These are phyloP conservation scores for Prunus salicina DNA, from an alignment of 306 rosid species.

Conservation along the genomic window DNA sequence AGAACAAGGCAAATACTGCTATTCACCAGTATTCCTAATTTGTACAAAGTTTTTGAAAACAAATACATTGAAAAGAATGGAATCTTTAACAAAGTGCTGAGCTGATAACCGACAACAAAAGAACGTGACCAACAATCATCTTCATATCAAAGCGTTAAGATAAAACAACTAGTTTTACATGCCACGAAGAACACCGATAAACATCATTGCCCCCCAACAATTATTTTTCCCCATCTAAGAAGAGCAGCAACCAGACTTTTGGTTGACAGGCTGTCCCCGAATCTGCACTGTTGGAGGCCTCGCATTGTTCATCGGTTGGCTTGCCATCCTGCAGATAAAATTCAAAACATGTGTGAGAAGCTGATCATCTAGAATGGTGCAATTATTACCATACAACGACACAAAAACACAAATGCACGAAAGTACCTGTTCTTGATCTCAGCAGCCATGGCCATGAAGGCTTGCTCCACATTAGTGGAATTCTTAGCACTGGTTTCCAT, in stretches of 20 bases:
- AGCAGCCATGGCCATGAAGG: conserved; percentile 64
- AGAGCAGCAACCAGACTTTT: conserved; percentile 97
- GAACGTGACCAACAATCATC: conserved; percentile 25
- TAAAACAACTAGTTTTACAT: conserved; percentile 51
- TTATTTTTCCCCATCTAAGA: conserved; percentile 38
- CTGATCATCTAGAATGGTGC: conserved; percentile 4
- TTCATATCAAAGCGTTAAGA: conserved; percentile 20
- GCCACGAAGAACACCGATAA: conserved; percentile 40
- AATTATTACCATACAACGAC: not conserved
- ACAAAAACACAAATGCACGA: not conserved
- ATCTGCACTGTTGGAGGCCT: conserved; percentile 97
- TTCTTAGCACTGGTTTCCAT: conserved; percentile 59
- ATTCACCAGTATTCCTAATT: conserved; percentile 82
- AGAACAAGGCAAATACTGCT: conserved; percentile 63
- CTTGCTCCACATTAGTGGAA: conserved; percentile 57
- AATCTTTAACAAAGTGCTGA: conserved; percentile 61
- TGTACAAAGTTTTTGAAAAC: conserved; percentile 75
- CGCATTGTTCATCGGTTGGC: conserved; percentile 91
- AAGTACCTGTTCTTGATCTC: conserved; percentile 49
- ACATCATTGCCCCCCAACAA: conserved; percentile 36
- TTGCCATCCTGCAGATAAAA: conserved; percentile 80
- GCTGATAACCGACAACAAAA: conserved; percentile 36
- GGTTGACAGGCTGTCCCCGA: conserved; percentile 98
- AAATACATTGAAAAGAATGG: conserved; percentile 89
- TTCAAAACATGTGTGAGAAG: not conserved